phyloP scores from a whole-genome alignment of 1,284 basidiomycete species.

The Ustilago curta region DNA sequence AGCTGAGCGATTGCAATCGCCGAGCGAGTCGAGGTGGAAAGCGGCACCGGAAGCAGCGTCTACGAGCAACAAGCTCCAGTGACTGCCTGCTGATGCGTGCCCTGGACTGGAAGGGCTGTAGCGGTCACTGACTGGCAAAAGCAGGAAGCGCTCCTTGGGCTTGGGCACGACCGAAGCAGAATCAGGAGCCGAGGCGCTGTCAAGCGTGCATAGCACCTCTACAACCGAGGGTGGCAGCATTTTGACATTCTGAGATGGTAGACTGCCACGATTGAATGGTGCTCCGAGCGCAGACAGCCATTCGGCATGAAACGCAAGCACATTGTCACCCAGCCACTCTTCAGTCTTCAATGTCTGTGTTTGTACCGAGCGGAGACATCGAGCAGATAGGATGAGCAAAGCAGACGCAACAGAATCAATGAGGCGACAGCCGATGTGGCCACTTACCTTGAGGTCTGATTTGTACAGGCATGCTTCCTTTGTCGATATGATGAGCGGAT shows the following conservation, averaged over 20 bases:
- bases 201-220: constrained; percentile 40
- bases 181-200: constrained; percentile 13
- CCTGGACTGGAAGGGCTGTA: constrained; percentile 25
- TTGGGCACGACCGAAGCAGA: constrained; percentile 24
- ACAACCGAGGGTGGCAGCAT: constrained; percentile 47
- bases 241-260: constrained; percentile 14
- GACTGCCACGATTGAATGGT: constrained; percentile 5
- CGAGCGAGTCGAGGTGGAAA: constrained; percentile 43
- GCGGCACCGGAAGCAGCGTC: constrained; percentile 15
- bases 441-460: constrained; percentile 39
- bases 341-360: constrained; percentile 32
- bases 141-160: constrained; percentile 25
- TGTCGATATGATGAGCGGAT: constrained; percentile 38
- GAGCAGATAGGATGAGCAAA: background rate
- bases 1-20: constrained; percentile 38
- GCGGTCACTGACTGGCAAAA: constrained; percentile 45
- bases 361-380: background rate
- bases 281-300: constrained; percentile 35
- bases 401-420: background rate
- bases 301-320: constrained; percentile 47
- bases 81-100: constrained; percentile 23
- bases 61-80: constrained; percentile 41
- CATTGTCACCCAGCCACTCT: constrained; percentile 50
- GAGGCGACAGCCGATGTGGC: background rate
- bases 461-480: constrained; percentile 36